Conservation (phyloP, 768 basidiomycete genomes). For the Amanita subjunquillea region DNA sequence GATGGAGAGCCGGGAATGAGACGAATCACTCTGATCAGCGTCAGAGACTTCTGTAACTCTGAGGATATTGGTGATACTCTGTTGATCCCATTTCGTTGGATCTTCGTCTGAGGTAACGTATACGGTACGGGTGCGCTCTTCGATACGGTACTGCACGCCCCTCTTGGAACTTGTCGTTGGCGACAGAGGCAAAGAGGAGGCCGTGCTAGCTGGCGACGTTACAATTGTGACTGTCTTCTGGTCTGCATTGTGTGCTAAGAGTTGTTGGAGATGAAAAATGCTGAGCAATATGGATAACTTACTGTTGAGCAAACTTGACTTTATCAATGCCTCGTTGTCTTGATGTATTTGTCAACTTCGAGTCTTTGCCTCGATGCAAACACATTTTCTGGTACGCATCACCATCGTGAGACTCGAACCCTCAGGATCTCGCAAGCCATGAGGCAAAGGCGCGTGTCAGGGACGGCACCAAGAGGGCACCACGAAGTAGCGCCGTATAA, state of each 20-base stretch:
- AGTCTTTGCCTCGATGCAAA: neutral
- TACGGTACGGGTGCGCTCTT: slow-evolving; percentile 35
- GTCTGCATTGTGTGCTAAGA: slow-evolving; percentile 16
- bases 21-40: slow-evolving; percentile 9
- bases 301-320: neutral
- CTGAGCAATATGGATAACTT: neutral
- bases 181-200: slow-evolving; percentile 16
- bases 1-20: slow-evolving; percentile 17
- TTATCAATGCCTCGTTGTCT: slow-evolving; percentile 4
- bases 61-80: slow-evolving; percentile 29
- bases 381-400: neutral
- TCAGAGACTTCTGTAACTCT: slow-evolving; percentile 25
- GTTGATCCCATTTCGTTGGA: slow-evolving; percentile 31
- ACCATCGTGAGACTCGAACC: neutral
- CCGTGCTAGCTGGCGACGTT: slow-evolving; percentile 18
- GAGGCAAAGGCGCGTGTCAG: neutral
- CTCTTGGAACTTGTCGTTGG: slow-evolving; percentile 13
- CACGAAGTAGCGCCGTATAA: neutral
- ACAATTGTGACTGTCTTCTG: slow-evolving; percentile 28
- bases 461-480: neutral
- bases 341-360: neutral
- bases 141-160: slow-evolving; percentile 33
- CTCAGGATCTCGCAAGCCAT: neutral
- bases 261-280: neutral
- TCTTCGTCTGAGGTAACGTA: slow-evolving; percentile 33